These are phyloP conservation scores for Zostera marina DNA, from an alignment of 116 monocot species.

Conservation along the genomic window DNA sequence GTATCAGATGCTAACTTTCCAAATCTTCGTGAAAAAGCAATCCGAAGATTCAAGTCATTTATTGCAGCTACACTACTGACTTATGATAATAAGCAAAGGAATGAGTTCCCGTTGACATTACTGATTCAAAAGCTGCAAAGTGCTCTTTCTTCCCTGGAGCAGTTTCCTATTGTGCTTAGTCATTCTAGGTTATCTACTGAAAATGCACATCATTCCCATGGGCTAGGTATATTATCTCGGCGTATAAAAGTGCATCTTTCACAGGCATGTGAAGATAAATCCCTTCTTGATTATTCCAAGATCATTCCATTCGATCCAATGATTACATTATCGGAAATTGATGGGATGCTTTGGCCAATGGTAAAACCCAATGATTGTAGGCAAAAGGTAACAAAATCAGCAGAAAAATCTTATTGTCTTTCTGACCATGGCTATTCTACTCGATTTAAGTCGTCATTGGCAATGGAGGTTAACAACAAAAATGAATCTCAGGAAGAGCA, in stretches of 20 bases:
- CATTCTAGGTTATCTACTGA: slow-evolving; percentile 71
- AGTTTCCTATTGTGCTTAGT: slow-evolving; percentile 88
- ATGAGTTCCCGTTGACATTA: slow-evolving; percentile 47
- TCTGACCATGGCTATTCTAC: slow-evolving; percentile 50
- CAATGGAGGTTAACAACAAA: slow-evolving; percentile 28
- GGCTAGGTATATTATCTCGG: slow-evolving; percentile 60
- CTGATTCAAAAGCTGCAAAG: slow-evolving; percentile 84
- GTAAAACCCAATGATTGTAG: slow-evolving; percentile 61
- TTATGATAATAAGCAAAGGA: slow-evolving; percentile 16
- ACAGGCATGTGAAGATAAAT: slow-evolving; percentile 77
- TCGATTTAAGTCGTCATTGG: slow-evolving; percentile 51
- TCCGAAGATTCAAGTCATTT: slow-evolving; percentile 71
- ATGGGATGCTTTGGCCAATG: slow-evolving; percentile 96
- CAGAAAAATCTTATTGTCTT: slow-evolving; percentile 34
- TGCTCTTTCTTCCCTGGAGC: slow-evolving; percentile 86
- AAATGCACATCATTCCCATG: slow-evolving; percentile 60
- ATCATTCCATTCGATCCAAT: slow-evolving; percentile 90
- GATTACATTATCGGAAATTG: slow-evolving; percentile 78
- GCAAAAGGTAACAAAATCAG: slow-evolving; percentile 33
- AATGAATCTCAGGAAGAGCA: slow-evolving; percentile 48
- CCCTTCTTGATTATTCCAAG: slow-evolving; percentile 91
- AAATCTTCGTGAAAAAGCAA: slow-evolving; percentile 67
- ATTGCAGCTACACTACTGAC: slow-evolving; percentile 40
- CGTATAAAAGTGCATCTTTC: slow-evolving; percentile 86
- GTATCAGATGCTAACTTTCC: slow-evolving; percentile 43